phyloP scores from a whole-genome alignment of 192 early-diverging fungal species.

The Chytriomyces hyalinus region DNA sequence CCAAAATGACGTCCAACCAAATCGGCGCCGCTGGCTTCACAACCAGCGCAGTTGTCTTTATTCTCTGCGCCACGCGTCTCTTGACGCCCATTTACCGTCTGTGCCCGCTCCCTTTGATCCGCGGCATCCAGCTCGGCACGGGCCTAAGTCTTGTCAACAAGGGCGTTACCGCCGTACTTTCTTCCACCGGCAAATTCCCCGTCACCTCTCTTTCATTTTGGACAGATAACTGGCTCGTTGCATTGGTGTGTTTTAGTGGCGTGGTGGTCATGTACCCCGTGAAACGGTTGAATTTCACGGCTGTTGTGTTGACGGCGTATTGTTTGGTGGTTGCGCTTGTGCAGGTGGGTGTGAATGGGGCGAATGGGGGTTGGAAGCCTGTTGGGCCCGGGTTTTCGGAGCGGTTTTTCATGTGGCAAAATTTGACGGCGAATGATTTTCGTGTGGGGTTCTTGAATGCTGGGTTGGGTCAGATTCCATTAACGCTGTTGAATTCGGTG shows the following conservation, averaged over 20 bases:
- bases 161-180: slow-evolving; percentile 41
- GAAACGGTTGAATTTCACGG: slow-evolving; percentile 28
- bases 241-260: neutral
- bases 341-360: neutral
- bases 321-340: slow-evolving; percentile 17
- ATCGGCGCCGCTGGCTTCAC: slow-evolving; percentile 76
- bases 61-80: slow-evolving; percentile 70
- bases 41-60: slow-evolving; percentile 68
- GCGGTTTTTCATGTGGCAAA: slow-evolving; percentile 13
- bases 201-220: slow-evolving; percentile 37
- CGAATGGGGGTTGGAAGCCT: neutral
- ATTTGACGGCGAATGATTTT: slow-evolving; percentile 62
- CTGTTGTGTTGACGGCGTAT: slow-evolving; percentile 21
- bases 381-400: slow-evolving; percentile 22
- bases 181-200: slow-evolving; percentile 53
- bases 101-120: slow-evolving; percentile 61
- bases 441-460: slow-evolving; percentile 77
- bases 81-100: slow-evolving; percentile 17
- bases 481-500: slow-evolving; percentile 86
- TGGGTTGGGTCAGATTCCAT: slow-evolving; percentile 83
- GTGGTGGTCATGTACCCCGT: slow-evolving; percentile 13
- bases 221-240: slow-evolving; percentile 69
- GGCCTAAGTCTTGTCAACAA: slow-evolving; percentile 70
- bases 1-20: slow-evolving; percentile 21
- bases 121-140: slow-evolving; percentile 86